phyloP scores from a whole-genome alignment of 2,329 filamentous ascomycete species.

The Fusarium decemcellulare region DNA sequence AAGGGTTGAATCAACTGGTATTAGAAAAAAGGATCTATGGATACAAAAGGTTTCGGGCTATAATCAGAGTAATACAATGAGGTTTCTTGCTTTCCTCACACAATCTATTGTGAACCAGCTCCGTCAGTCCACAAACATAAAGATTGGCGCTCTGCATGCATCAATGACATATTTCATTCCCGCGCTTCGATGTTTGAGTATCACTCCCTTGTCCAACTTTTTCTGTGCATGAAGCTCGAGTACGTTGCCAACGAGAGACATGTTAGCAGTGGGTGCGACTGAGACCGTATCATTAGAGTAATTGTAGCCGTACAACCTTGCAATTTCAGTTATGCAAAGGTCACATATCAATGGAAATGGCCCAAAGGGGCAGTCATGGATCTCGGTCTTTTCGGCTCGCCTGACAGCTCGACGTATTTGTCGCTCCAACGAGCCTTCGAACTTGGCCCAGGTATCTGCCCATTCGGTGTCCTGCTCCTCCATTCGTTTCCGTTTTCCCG shows the following conservation, averaged over 20 bases:
- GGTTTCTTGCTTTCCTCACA: no score
- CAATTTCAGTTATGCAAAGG: slow-evolving; percentile 2
- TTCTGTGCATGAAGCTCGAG: slow-evolving; percentile 1
- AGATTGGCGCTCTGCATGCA: slow-evolving; percentile 27
- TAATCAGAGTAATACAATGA: no score
- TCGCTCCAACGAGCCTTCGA: neutral
- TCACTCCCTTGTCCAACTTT: neutral
- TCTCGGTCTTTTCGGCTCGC: neutral
- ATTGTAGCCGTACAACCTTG: neutral
- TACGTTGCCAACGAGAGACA: neutral
- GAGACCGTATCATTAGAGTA: neutral
- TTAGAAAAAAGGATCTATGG: no score
- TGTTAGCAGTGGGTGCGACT: slow-evolving; percentile 15
- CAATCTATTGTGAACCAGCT: neutral
- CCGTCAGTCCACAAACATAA: slow-evolving; percentile 24
- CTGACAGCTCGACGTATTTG: neutral
- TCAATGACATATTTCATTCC: slow-evolving; percentile 21
- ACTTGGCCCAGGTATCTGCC: slow-evolving; percentile 6
- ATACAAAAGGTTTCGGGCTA: no score
- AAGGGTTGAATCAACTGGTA: no score
- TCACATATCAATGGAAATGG: slow-evolving; percentile 25
- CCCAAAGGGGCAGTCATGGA: slow-evolving; percentile 15
- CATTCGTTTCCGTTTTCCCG: neutral
- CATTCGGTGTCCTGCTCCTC: neutral
- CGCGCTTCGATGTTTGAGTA: neutral